phyloP scores from a whole-genome alignment of 1,284 basidiomycete species.

The Puccinia novopanici region DNA sequence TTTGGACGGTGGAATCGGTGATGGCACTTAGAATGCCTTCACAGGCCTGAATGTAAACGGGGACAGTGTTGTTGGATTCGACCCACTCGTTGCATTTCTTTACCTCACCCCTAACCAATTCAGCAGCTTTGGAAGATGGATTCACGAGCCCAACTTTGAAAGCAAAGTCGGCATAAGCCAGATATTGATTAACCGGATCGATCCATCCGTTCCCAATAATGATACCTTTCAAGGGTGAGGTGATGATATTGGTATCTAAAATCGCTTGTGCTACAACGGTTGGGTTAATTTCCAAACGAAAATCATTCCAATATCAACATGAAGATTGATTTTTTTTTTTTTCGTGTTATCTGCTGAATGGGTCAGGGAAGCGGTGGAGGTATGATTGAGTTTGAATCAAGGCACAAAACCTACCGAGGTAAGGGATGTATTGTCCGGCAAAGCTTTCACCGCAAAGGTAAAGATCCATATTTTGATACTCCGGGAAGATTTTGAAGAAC shows the following conservation, averaged over 20 bases:
- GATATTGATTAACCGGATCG: slow-evolving; percentile 83
- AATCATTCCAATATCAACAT: slow-evolving; percentile 37
- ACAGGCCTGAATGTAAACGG: slow-evolving; percentile 70
- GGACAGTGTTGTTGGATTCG: slow-evolving; percentile 62
- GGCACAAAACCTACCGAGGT: slow-evolving; percentile 68
- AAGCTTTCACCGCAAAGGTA: slow-evolving; percentile 91
- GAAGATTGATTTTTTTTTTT: not conserved
- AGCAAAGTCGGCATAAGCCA: slow-evolving; percentile 84
- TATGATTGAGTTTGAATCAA: no score
- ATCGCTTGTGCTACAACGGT: slow-evolving; percentile 71
- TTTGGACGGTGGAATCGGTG: slow-evolving; percentile 67
- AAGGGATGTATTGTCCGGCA: slow-evolving; percentile 99
- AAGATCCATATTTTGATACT: slow-evolving; percentile 81
- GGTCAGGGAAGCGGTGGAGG: no score
- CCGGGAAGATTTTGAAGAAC: slow-evolving; percentile 88
- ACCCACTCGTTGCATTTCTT: slow-evolving; percentile 67
- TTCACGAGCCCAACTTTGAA: slow-evolving; percentile 77
- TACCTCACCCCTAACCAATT: slow-evolving; percentile 67
- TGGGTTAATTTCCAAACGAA: slow-evolving; percentile 37
- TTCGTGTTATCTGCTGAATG: no score
- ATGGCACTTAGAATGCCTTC: slow-evolving; percentile 69
- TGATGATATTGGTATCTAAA: slow-evolving; percentile 67
- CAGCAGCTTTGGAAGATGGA: slow-evolving; percentile 70
- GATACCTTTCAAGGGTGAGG: slow-evolving; percentile 69
- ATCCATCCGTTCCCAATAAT: slow-evolving; percentile 99